Conservation (phyloP, 129 eudicot genomes). For the Erigeron canadensis region DNA sequence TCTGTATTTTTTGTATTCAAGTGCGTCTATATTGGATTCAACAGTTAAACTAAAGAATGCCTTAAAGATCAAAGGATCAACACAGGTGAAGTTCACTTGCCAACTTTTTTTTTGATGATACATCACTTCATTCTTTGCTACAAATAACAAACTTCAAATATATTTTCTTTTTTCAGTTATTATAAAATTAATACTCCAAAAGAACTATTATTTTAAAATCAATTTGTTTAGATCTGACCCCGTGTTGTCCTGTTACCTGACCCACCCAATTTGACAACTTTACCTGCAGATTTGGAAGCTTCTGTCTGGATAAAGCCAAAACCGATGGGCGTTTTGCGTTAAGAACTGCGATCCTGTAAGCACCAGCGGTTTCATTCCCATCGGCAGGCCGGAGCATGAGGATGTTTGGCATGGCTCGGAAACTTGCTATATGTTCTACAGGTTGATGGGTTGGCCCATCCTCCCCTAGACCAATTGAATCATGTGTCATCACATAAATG, state of each 20-base stretch:
- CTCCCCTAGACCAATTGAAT: constrained; percentile 62
- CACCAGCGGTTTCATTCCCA: constrained; percentile 69
- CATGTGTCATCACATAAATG: constrained; percentile 59
- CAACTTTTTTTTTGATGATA: background rate
- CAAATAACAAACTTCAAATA: background rate
- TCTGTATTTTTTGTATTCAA: background rate
- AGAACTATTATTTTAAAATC: no score
- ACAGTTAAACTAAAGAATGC: background rate
- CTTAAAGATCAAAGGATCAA: background rate
- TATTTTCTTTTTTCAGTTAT: no score
- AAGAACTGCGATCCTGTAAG: constrained; percentile 44
- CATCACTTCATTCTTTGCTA: background rate
- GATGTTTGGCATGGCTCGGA: constrained; percentile 77
- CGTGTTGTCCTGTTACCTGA: background rate
- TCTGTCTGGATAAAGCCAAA: constrained; percentile 62
- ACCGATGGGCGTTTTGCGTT: constrained; percentile 54
- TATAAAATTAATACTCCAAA: no score
- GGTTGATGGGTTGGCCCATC: constrained; percentile 76
- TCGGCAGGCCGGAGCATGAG: constrained; percentile 71
- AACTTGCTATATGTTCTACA: constrained; percentile 58
- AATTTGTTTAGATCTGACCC: background rate
- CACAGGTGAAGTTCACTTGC: background rate
- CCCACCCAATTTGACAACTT: background rate
- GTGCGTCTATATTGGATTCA: no score
- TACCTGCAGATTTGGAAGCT: constrained; percentile 43